Evolutionary conservation across 2,329 filamentous ascomycete genomes (phyloP), one percentile per base, ranked within the genome.

Genomic region (Didymella exigua): DNA sequence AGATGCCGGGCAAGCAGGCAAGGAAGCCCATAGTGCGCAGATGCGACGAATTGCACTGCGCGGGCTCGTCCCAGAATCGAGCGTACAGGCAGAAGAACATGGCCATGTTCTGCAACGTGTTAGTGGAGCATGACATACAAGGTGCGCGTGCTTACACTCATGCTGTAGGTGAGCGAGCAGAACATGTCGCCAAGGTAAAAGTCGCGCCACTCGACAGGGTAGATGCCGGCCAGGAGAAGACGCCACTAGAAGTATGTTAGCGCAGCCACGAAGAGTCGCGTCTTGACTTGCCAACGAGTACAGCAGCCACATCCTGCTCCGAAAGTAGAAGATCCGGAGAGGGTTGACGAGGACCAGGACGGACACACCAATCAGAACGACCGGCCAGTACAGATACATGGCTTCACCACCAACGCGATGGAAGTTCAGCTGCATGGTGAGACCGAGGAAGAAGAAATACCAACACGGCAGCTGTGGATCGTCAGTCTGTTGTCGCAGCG

Each of bases 181-280:
- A 96, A 96, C 82, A 98, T 97, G 72, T 99, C 95, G 47, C 95
- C 95, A 0, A 98, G 83, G 75, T 97, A 98, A 77, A 99, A 98
- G 75, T 99, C 95, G 54, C 93, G 86, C 73, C 98, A 99, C 72
- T 98, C 93, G 44, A 99, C 95, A 1, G 91, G 91, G 68, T 96
- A 97, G 18, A 96, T 73, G 4, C 93, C 93, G 13, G 93, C 91
- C 43, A 93, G 83, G 48, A 96, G 78, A 16, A 98, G 81, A 57
- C 95, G 90, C 84, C 90, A 96, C 89, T 95, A 8, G 10, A 11
- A 2, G 9, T 2, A 3, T 5, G 8, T 55, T 23, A 55, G 52
- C 37, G 34, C 9, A 4, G 13, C 27, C 3, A 13, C 6, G 2
- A 14, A 5, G 9, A 21, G 7, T 16, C 5, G 13, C 4, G 23